Evolutionary conservation across 495 filamentous ascomycete species (phyloP).

Genomic region (Penicillium diatomitis): DNA sequence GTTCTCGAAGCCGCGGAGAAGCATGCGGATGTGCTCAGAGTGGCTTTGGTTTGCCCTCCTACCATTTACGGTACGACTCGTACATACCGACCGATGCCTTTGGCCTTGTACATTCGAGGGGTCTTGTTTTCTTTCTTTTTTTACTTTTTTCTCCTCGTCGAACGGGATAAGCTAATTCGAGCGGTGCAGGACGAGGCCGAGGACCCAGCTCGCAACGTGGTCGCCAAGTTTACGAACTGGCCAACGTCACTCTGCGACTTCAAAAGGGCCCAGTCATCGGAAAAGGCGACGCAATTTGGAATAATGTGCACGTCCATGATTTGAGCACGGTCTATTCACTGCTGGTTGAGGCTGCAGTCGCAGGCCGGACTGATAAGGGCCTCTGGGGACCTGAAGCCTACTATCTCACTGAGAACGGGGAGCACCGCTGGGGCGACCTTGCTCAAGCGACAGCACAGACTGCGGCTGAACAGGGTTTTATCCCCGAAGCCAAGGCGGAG

Average conservation of each 20-base stretch:
- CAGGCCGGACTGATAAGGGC: slow-evolving; percentile 39
- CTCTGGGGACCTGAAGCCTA: slow-evolving; percentile 63
- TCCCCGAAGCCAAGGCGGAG: slow-evolving; percentile 42
- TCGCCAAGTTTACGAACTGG: slow-evolving; percentile 51
- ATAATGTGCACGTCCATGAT: slow-evolving; percentile 60
- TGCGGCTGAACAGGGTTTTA: slow-evolving; percentile 49
- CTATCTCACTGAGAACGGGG: slow-evolving; percentile 61
- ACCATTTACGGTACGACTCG: slow-evolving; percentile 54
- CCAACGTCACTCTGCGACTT: slow-evolving; percentile 42
- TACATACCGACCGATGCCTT: too few relatives aligned
- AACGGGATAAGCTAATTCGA: neutral
- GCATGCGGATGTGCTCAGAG: slow-evolving; percentile 41
- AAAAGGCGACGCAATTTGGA: slow-evolving; percentile 53
- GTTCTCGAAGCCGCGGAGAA: slow-evolving; percentile 32
- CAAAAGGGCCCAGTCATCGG: slow-evolving; percentile 52
- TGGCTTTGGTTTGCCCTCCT: slow-evolving; percentile 62
- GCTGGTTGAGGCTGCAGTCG: slow-evolving; percentile 54
- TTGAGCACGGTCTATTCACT: slow-evolving; percentile 51
- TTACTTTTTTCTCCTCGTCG: too few relatives aligned
- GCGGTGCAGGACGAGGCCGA: slow-evolving; percentile 35
- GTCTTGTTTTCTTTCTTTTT: too few relatives aligned
- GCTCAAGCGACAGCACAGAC: slow-evolving; percentile 45
- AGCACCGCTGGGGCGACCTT: slow-evolving; percentile 59
- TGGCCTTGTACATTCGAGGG: too few relatives aligned
- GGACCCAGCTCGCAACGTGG: slow-evolving; percentile 55